Base-by-base conservation (phyloP, 768 basidiomycete genomes). In the Tulasnella sp. region DNA sequence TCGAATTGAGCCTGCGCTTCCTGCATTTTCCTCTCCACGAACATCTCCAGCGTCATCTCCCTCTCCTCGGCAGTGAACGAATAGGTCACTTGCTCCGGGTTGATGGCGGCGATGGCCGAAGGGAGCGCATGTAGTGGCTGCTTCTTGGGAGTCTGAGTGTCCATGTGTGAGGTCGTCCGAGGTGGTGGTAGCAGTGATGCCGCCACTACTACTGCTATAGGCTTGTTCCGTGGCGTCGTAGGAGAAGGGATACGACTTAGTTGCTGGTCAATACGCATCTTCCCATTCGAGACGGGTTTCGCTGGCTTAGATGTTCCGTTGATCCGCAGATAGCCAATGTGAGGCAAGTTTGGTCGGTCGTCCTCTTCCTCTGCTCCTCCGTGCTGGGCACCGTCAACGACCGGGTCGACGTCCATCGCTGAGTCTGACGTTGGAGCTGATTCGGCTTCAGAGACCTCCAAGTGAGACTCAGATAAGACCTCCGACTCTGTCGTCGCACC, bases 51-150 rank as follows among this genome's bases (percentile, higher is more conserved):
- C 1, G 53, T 54, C 53, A 54, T 54, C 19, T 41, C 41, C 19
- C 34, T n/a, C 53, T 54, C 53, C 24, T 54, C 53, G 10, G 53
- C 38, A 11, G 53, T 54, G 34, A 54, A 44, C 7, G 38, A 38
- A 15, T 7, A 38, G 34, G 15, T 38, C 34, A 15, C 5, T 38
- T 53, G 48, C 25, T 34, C 21, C 42, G 34, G 19, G 49, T n/a
- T 25, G 49, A 29, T 24, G 4, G 49, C 19, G 24, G 29, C 27
- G 21, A n/a, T 10, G 53, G 21, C 3, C 22, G 34, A 43, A 42
- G 53, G 2, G 34, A 17, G 42, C 34, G n/a, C 19, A 42, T 31
- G 15, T 41, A 31, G 34, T 17, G 3, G 19, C 42, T 30, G 53
- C 9, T 54, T 54, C 38, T 30, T 24, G 9, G 53, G 25, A 12